These are phyloP conservation scores for Aspergillus tamarii DNA, from an alignment of 2,329 filamentous ascomycete genomes.

Conservation along the genomic window DNA sequence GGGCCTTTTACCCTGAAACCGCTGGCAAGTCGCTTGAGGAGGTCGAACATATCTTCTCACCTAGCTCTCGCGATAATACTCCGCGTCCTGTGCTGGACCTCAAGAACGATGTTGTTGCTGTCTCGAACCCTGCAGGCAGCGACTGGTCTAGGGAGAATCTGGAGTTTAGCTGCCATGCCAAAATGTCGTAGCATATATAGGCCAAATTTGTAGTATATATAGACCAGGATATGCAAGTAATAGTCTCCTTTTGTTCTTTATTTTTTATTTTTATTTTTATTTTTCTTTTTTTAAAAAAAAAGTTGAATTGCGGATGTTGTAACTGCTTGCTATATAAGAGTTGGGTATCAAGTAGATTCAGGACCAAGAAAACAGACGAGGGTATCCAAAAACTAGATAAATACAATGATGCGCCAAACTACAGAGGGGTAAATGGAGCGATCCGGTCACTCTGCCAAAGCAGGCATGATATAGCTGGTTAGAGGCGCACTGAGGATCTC, in stretches of 20 bases:
- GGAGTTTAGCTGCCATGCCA: not conserved
- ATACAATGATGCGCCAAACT: no score
- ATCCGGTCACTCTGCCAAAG: slow-evolving; percentile 18
- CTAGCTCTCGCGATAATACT: not conserved
- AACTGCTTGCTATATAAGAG: not conserved
- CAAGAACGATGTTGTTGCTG: not conserved
- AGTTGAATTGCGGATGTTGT: no score
- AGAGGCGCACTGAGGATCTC: slow-evolving; percentile 43
- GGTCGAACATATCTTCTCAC: slow-evolving; percentile 33
- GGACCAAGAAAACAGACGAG: not conserved
- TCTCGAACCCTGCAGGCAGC: not conserved
- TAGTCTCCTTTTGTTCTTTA: no score
- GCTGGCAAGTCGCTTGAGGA: slow-evolving; percentile 35
- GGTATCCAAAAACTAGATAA: not conserved
- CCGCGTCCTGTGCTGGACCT: not conserved
- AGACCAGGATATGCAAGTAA: not conserved
- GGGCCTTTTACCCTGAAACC: slow-evolving; percentile 40
- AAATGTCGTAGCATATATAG: not conserved
- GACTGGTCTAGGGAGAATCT: not conserved
- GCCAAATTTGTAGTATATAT: not conserved
- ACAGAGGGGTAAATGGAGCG: not conserved
- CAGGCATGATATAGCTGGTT: slow-evolving; percentile 38
- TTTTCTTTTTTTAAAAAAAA: not conserved
- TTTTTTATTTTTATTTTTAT: no score
- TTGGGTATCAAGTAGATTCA: slow-evolving; percentile 2